These are phyloP conservation scores for Plantago elongata DNA, from an alignment of 257 asterid genomes.

Conservation along the genomic window DNA sequence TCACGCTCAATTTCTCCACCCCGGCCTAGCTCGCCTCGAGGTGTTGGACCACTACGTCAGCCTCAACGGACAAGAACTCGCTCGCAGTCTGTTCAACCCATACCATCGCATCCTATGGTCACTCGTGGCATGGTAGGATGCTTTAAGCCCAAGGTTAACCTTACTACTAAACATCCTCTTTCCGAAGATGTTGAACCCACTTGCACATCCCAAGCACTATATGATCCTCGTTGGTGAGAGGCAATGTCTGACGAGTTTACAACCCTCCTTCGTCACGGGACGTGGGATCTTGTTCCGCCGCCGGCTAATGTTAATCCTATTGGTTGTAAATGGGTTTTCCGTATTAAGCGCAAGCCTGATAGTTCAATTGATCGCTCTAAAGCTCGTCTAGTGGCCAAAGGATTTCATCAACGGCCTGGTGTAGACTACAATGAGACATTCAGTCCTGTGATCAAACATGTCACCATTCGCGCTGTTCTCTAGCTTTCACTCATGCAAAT, in stretches of 20 bases:
- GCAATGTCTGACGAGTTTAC: not conserved
- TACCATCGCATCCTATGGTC: not conserved
- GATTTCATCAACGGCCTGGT: not conserved
- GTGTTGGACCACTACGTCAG: not conserved
- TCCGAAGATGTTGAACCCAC: not conserved
- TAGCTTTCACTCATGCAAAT: too few species aligned
- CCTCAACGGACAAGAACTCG: too few species aligned
- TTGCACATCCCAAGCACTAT: not conserved
- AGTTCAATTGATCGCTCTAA: not conserved
- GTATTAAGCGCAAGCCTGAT: not conserved
- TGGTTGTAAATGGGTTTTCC: not conserved
- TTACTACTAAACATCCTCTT: not conserved
- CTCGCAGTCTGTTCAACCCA: too few species aligned
- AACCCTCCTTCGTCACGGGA: not conserved
- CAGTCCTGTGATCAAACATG: not conserved
- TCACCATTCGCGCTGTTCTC: not conserved
- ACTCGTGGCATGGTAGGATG: not conserved
- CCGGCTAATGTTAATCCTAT: not conserved
- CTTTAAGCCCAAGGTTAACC: not conserved
- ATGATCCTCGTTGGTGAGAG: not conserved
- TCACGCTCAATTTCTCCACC: too few species aligned
- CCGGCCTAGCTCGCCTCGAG: too few species aligned
- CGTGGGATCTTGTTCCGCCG: not conserved
- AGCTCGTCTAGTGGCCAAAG: not conserved
- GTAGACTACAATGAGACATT: not conserved